Conservation (phyloP, 2,329 filamentous ascomycete species). For the Cordyceps tenuipes region DNA sequence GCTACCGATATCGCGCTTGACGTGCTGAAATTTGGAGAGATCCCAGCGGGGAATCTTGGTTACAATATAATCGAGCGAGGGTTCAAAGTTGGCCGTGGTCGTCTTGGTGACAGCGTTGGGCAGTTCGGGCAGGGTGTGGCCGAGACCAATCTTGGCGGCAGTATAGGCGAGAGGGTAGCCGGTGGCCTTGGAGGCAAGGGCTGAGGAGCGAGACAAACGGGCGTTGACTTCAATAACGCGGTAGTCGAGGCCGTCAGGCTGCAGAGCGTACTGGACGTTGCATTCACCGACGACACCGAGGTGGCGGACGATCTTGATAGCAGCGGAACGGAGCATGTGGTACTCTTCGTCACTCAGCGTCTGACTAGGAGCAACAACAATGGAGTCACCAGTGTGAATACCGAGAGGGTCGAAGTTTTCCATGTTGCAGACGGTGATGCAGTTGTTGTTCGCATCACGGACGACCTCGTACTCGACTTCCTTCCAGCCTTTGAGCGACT, state of each 20-base stretch:
- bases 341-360: constrained; percentile 98
- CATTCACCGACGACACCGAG: constrained; percentile 96
- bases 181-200: constrained; percentile 93
- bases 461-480: constrained; percentile 98
- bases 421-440: constrained; percentile 87
- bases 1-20: constrained; percentile 93
- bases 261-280: constrained; percentile 95
- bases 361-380: constrained; percentile 94
- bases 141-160: constrained; percentile 94
- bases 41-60: constrained; percentile 99
- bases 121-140: constrained; percentile 88
- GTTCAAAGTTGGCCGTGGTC: constrained; percentile 97
- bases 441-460: constrained; percentile 95
- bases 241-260: constrained; percentile 95
- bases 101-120: constrained; percentile 98
- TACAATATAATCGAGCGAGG: constrained; percentile 93
- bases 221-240: constrained; percentile 98
- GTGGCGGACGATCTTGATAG: constrained; percentile 97
- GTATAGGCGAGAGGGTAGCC: constrained; percentile 97
- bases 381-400: constrained; percentile 97
- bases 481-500: constrained; percentile 99
- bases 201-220: constrained; percentile 93
- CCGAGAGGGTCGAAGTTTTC: constrained; percentile 92
- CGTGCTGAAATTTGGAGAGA: constrained; percentile 96
- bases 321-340: constrained; percentile 95